phyloP scores from a whole-genome alignment of 2,329 filamentous ascomycete species.

The Monosporascus sp. region DNA sequence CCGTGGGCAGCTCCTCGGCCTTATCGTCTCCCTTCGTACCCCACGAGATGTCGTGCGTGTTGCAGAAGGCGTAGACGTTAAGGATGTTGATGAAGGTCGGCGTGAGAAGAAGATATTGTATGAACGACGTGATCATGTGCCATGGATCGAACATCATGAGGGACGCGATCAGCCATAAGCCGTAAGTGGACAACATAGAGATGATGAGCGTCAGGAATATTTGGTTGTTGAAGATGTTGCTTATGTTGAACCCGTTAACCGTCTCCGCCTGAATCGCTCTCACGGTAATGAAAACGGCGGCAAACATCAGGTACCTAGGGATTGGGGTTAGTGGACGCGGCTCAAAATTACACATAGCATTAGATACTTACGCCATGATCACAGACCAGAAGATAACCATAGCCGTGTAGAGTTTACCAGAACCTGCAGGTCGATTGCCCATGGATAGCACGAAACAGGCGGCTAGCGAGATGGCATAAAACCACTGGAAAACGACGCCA shows the following conservation, averaged over 20 bases:
- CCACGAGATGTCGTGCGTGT: constrained; percentile 97
- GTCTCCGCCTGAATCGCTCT: constrained; percentile 74
- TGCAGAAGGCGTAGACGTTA: constrained; percentile 98
- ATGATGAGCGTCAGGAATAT: constrained; percentile 93
- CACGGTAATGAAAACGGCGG: constrained; percentile 90
- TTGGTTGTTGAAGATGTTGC: constrained; percentile 75
- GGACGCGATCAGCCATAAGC: constrained; percentile 87
- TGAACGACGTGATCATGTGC: constrained; percentile 97
- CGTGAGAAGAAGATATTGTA: constrained; percentile 91
- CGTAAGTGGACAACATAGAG: constrained; percentile 85
- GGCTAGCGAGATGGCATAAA: constrained; percentile 86
- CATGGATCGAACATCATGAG: constrained; percentile 96
- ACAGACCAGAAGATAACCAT: constrained; percentile 99
- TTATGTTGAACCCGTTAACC: constrained; percentile 60
- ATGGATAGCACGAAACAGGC: constrained; percentile 93
- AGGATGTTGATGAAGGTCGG: constrained; percentile 98
- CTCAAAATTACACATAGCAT: background rate
- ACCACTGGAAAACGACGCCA: constrained; percentile 89
- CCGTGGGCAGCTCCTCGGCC: constrained; percentile 81
- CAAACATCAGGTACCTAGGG: constrained; percentile 80
- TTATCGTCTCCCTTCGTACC: constrained; percentile 98
- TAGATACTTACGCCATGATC: constrained; percentile 73
- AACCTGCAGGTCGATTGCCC: constrained; percentile 91
- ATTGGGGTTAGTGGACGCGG: constrained; percentile 16
- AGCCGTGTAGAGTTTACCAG: constrained; percentile 87